Evolutionary conservation across 192 early-diverging fungal genomes (phyloP), one percentile per base, ranked within the genome.

Genomic region (Backusella morwellensis): DNA sequence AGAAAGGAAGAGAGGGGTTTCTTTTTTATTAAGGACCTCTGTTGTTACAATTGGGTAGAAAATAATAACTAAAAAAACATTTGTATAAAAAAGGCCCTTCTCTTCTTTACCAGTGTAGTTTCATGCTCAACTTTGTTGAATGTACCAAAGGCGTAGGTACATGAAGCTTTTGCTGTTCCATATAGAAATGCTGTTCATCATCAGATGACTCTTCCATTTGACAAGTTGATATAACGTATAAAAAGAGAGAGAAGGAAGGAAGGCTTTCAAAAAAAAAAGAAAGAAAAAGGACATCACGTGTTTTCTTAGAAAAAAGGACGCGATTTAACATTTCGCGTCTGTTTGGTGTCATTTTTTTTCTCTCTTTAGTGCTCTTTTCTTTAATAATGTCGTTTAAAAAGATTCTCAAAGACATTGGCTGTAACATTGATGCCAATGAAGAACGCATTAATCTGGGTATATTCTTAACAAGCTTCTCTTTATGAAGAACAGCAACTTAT

Each of bases 101-200:
- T 36, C 40, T 38, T 50, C 36, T 70, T 77, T 78, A 77, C 80
- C 79, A 78, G 12, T 79, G 72, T 15, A 81, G 36, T 40, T 71
- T 72, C 19, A 52, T 74, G 54, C 82, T 88, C n/a, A 89, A 70
- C 23, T 73, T 72, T 23, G 85, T 73, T 34, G 86, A 87, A 70
- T 85, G 88, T 35, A 89, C 19, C 32, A 89, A 54, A 14, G 88
- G 88, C 2, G 85, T 88, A 6, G 74, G 80, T 17, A 80, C 80
- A 70, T 89, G 88, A 21, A 87, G 78, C 14, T 72, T 68, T 35
- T 76, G 73, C 6, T 67, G 41, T 35, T 42, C 52, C 40, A 59
- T 17, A 0, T 72, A 32, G 2, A 50, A 21, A 11, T 70, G 50
- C 9, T 75, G 47, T 19, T 75, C 78, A 6, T 79, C 78, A 79